Conservation (phyloP, 2,329 filamentous ascomycete species). For the Cercospora brassicicola region DNA sequence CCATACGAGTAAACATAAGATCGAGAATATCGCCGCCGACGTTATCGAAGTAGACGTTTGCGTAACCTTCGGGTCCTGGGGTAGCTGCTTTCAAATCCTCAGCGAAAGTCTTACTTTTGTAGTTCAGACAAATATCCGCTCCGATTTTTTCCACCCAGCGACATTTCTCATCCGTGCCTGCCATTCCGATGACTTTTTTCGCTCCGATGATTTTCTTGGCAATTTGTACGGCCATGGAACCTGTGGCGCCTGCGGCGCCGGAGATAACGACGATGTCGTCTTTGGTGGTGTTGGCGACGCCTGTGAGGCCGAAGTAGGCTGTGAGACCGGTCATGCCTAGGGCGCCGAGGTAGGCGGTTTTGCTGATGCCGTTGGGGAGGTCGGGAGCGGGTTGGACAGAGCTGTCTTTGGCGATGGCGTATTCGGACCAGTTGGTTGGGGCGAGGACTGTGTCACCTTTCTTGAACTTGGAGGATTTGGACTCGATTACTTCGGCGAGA, state of each 20-base stretch:
- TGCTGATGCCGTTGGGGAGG: constrained; percentile 39
- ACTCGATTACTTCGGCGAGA: constrained; percentile 43
- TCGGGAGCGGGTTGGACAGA: constrained; percentile 29
- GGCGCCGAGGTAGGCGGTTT: constrained; percentile 50
- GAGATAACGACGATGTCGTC: constrained; percentile 51
- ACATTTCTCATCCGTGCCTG: constrained; percentile 56
- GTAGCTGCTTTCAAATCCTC: constrained; percentile 51
- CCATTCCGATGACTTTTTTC: constrained; percentile 54
- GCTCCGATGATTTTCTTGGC: constrained; percentile 47
- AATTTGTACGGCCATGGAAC: constrained; percentile 55
- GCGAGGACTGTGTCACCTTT: constrained; percentile 43
- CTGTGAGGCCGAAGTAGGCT: constrained; percentile 51
- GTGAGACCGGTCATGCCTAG: constrained; percentile 49
- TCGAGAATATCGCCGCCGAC: constrained; percentile 72
- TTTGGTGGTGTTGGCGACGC: constrained; percentile 42
- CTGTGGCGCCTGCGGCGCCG: constrained; percentile 52
- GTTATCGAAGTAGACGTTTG: constrained; percentile 73
- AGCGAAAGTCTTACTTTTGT: constrained; percentile 52
- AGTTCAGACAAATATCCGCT: constrained; percentile 57
- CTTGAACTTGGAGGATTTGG: constrained; percentile 35
- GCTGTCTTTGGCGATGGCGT: constrained; percentile 39
- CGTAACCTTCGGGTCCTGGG: constrained; percentile 39
- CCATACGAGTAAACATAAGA: constrained; percentile 63
- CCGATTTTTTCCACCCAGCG: constrained; percentile 53
- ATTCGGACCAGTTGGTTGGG: constrained; percentile 45